Conservation (phyloP, 2,329 filamentous ascomycete species). For the Fusarium chaquense region DNA sequence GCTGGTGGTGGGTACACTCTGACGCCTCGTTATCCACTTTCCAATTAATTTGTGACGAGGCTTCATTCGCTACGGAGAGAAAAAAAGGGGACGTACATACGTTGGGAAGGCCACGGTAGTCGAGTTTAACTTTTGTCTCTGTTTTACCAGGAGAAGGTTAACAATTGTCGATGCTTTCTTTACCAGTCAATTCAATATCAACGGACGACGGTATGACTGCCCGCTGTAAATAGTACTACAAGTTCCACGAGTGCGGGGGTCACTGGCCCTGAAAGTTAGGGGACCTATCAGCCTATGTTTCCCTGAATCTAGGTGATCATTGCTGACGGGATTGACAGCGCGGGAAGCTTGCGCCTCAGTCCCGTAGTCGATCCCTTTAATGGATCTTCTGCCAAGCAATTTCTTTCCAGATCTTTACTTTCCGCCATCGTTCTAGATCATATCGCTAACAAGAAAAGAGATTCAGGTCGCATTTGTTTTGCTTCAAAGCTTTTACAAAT, state of each 20-base stretch:
- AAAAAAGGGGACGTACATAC: constrained; percentile 9
- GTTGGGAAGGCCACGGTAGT: constrained; percentile 9
- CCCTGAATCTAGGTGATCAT: not conserved
- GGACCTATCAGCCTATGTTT: not conserved
- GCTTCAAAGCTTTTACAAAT: too few relatives aligned
- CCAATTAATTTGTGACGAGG: constrained; percentile 22
- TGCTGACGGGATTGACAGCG: not conserved
- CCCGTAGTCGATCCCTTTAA: constrained; percentile 12
- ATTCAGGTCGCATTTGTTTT: not conserved
- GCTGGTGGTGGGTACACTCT: constrained; percentile 18
- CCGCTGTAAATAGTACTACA: not conserved
- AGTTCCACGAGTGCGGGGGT: constrained; percentile 21
- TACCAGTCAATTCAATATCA: not conserved
- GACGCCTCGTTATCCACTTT: constrained; percentile 30
- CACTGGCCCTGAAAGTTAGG: not conserved
- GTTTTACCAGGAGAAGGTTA: not conserved
- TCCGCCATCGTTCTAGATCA: constrained; percentile 6
- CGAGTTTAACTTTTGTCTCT: not conserved
- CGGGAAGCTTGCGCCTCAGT: not conserved
- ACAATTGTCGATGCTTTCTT: not conserved
- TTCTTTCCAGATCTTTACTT: constrained; percentile 3
- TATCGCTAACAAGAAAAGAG: not conserved
- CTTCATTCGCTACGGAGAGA: not conserved
- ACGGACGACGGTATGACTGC: not conserved
- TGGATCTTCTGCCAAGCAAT: constrained; percentile 24